Base-by-base conservation (phyloP, 768 basidiomycete genomes). In the Kwoniella dejecticola region DNA sequence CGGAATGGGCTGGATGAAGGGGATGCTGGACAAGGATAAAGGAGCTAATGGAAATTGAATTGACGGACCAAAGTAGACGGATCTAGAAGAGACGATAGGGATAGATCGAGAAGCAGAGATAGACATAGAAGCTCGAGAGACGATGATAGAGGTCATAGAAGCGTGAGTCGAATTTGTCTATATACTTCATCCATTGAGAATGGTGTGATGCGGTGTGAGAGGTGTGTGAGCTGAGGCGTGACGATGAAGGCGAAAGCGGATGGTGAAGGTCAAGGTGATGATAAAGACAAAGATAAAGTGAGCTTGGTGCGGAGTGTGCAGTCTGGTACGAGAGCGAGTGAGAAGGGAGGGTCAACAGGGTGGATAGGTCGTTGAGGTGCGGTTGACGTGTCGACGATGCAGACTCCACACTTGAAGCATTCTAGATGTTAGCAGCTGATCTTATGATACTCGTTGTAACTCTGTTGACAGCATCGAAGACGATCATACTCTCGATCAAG, bases 401-500 rank as follows among this genome's bases (percentile, higher is more conserved):
- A 50, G 29, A 23, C 24, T 56, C 15, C 21, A n/a, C n/a, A n/a
- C 19, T 38, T 24, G 8, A 4, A 8, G n/a, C 15, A 15, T 21
- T 21, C 29, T 27, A 15, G n/a, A 38, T 48, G 12, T 5, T 31
- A 38, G 31, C 53, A 15, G n/a, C n/a, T n/a, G n/a, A n/a, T n/a
- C n/a, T n/a, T n/a, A n/a, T n/a, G n/a, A n/a, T n/a, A n/a, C n/a
- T n/a, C n/a, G n/a, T n/a, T n/a, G n/a, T n/a, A n/a, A 36, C 15
- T 36, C 7, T 36, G 33, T 36, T n/a, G 13, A 46, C 40, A 62
- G 33, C 67, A 68, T 24, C 71, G 69, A 26, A 66, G 69, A 31
- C 71, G 66, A 26, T 84, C 84, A 27, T 68, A 67, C 40, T 66
- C 87, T 63, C 86, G 89, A 46, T 87, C 88, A 30, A 82, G 82